Percentiles rank a stretch among this genome's conserved stretches.
phyloP scores from a whole-genome alignment of 1,284 basidiomycete species.

The Ceratobasidium sp. region DNA sequence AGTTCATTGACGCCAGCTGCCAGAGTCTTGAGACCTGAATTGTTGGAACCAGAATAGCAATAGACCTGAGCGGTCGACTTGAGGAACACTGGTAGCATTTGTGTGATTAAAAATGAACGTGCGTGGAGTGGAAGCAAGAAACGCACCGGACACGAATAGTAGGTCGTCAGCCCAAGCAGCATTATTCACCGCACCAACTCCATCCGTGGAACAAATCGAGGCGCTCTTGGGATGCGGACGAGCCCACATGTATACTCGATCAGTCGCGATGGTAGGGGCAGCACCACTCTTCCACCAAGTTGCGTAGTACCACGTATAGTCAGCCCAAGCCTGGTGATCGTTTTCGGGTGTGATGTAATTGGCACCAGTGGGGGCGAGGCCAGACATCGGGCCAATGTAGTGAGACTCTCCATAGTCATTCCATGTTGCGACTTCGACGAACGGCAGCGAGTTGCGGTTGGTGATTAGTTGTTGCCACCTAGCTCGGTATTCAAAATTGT shows the following conservation, averaged over 20 bases:
- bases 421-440: slow-evolving; percentile 52
- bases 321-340: not conserved
- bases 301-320: slow-evolving; percentile 38
- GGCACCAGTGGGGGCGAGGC: not conserved
- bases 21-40: not conserved
- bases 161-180: slow-evolving; percentile 13
- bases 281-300: slow-evolving; percentile 37
- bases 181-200: slow-evolving; percentile 5
- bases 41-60: slow-evolving; percentile 10
- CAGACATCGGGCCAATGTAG: slow-evolving; percentile 37
- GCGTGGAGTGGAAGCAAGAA: too few species aligned
- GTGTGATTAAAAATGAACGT: too few species aligned
- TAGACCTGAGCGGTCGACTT: not conserved
- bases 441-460: slow-evolving; percentile 49
- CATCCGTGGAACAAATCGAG: not conserved
- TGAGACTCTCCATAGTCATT: slow-evolving; percentile 36
- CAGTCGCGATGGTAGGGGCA: slow-evolving; percentile 46
- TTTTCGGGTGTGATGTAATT: not conserved
- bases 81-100: not conserved
- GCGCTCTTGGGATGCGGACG: slow-evolving; percentile 53
- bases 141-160: slow-evolving; percentile 12
- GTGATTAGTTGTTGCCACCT: slow-evolving; percentile 53
- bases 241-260: slow-evolving; percentile 52
- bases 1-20: slow-evolving; percentile 20
- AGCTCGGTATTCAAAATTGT: slow-evolving; percentile 52